Evolutionary conservation across 2,329 filamentous ascomycete species (phyloP).

Genomic region (Cytospora schulzeri): DNA sequence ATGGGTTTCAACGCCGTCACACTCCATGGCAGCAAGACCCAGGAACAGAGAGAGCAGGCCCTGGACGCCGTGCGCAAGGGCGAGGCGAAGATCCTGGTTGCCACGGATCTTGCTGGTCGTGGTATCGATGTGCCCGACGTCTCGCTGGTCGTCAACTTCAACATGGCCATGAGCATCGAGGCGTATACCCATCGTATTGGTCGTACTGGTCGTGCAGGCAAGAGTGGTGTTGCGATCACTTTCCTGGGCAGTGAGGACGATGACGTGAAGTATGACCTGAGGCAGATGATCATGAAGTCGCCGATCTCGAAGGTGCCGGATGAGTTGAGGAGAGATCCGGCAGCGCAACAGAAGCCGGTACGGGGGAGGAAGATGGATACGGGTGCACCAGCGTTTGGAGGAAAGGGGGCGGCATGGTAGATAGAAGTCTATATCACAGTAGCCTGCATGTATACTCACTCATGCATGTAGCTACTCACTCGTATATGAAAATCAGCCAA

Average conservation of each 20-base stretch:
- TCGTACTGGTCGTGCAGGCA: slow-evolving; percentile 94
- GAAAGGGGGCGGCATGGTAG: slow-evolving; percentile 11
- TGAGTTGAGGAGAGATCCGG: slow-evolving; percentile 85
- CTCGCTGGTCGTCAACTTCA: slow-evolving; percentile 95
- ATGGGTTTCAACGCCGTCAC: slow-evolving; percentile 92
- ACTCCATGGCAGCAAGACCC: slow-evolving; percentile 92
- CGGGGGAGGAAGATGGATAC: slow-evolving; percentile 38
- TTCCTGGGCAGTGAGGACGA: slow-evolving; percentile 90
- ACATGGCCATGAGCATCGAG: slow-evolving; percentile 93
- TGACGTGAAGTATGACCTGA: slow-evolving; percentile 91
- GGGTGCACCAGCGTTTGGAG: slow-evolving; percentile 5
- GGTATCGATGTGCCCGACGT: slow-evolving; percentile 98
- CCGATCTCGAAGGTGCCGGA: slow-evolving; percentile 87
- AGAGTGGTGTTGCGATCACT: slow-evolving; percentile 93
- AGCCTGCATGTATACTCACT: not conserved
- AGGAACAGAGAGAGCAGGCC: slow-evolving; percentile 95
- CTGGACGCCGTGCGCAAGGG: slow-evolving; percentile 82
- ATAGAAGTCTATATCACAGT: not conserved
- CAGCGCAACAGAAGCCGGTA: slow-evolving; percentile 79
- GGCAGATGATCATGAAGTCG: slow-evolving; percentile 93
- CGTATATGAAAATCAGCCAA: not conserved
- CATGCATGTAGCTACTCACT: not conserved
- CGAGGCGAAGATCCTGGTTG: slow-evolving; percentile 83
- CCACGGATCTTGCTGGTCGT: slow-evolving; percentile 91
- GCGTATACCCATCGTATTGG: slow-evolving; percentile 96